phyloP scores from a whole-genome alignment of 1,139 yeast species.

The Magnusiomyces paraingens region DNA sequence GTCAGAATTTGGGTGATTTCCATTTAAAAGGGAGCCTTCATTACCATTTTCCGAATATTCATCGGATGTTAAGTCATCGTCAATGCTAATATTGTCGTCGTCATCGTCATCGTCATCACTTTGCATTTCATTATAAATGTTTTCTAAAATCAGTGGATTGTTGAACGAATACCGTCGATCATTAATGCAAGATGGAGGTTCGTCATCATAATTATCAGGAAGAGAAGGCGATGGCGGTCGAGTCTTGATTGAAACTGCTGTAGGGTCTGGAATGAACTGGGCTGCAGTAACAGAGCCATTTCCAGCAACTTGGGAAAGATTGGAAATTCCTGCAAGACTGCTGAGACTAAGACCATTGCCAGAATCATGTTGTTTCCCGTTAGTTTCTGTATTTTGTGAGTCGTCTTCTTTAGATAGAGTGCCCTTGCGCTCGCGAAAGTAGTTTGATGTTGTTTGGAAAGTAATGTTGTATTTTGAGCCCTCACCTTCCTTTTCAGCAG shows the following conservation, averaged over 20 bases:
- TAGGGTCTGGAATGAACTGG: constrained; percentile 4
- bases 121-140: constrained; percentile 1
- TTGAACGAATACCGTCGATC: constrained; percentile 9
- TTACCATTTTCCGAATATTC: background rate
- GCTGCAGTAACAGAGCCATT: background rate
- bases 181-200: constrained; percentile 9
- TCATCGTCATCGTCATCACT: constrained; percentile 5
- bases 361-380: too few species aligned
- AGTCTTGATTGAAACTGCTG: background rate
- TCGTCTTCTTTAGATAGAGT: constrained; percentile 6
- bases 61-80: background rate
- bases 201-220: constrained; percentile 11
- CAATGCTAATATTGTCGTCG: background rate
- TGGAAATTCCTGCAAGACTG: too few species aligned
- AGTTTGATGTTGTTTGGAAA: constrained; percentile 21
- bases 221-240: background rate
- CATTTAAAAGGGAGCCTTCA: too few species aligned
- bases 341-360: background rate
- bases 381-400: too few species aligned
- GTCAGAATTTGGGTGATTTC: constrained; percentile 7
- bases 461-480: constrained; percentile 19
- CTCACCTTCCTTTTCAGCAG: constrained; percentile 13
- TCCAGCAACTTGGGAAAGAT: background rate
- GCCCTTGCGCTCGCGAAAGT: constrained; percentile 23
- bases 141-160: constrained; percentile 2